Evolutionary conservation across 192 early-diverging fungal species (phyloP).

Genomic region (Entomortierella lignicola): DNA sequence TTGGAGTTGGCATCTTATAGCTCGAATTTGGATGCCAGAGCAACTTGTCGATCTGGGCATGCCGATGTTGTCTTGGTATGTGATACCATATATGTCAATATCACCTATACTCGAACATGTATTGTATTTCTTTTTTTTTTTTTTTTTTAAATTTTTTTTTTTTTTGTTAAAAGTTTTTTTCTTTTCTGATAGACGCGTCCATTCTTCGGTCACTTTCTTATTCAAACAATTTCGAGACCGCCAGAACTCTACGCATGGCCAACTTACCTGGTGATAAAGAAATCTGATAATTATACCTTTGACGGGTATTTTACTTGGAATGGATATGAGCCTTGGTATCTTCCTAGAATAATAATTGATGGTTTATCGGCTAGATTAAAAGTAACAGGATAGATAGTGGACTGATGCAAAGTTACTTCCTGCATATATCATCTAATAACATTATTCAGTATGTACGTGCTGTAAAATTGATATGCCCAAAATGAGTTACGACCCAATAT

Average conservation of each 20-base stretch:
- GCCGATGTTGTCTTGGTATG: no score
- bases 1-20: no score
- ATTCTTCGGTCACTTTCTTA: neutral
- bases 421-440: no score
- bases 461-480: no score
- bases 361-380: neutral
- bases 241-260: neutral
- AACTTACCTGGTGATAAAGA: neutral
- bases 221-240: neutral
- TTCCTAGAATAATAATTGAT: neutral
- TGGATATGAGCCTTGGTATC: neutral
- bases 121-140: neutral
- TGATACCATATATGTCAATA: no score
- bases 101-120: neutral
- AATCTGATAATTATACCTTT: neutral
- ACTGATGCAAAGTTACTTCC: no score
- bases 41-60: no score
- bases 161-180: constrained; percentile 1
- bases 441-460: no score
- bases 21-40: no score
- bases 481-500: no score
- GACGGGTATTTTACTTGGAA: neutral
- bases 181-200: neutral
- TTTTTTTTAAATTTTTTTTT: neutral
- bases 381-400: neutral